phyloP scores from a whole-genome alignment of 345 rosid genomes.

The Citrus sinensis region DNA sequence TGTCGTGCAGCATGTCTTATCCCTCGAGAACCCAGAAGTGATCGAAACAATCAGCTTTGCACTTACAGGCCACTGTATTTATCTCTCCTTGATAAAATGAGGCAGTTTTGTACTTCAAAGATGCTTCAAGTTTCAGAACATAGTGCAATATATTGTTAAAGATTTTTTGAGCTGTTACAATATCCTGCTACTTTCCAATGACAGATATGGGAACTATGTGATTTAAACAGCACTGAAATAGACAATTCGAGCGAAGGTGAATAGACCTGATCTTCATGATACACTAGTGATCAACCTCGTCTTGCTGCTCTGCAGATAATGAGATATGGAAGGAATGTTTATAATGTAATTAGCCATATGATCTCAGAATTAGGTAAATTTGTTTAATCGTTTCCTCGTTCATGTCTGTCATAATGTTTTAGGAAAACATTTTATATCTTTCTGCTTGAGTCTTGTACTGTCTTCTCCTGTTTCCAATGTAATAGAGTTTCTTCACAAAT shows the following conservation, averaged over 20 bases:
- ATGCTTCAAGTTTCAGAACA: conserved; percentile 7
- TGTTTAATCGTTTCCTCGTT: too few species aligned
- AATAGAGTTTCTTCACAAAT: too few species aligned
- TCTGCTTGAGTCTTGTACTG: too few species aligned
- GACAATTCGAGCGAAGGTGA: background rate
- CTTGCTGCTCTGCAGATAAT: background rate
- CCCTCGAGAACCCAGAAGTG: background rate
- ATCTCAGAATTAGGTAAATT: too few species aligned
- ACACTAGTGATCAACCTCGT: background rate
- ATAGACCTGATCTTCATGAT: background rate
- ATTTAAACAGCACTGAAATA: conserved; percentile 25
- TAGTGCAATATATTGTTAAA: background rate
- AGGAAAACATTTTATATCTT: too few species aligned
- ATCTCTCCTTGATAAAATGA: conserved; percentile 16
- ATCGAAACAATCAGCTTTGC: background rate
- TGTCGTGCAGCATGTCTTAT: conserved; percentile 22
- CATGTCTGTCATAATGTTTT: too few species aligned
- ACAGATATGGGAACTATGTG: conserved; percentile 29
- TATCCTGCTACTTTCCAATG: conserved; percentile 12
- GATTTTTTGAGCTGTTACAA: conserved; percentile 6
- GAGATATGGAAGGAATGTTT: conserved; percentile 17
- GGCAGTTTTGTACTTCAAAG: conserved; percentile 28
- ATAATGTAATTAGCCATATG: background rate
- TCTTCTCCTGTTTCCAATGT: too few species aligned
- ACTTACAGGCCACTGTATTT: conserved; percentile 8